phyloP scores from a whole-genome alignment of 306 rosid genomes.

The Ormosia semicastrata region DNA sequence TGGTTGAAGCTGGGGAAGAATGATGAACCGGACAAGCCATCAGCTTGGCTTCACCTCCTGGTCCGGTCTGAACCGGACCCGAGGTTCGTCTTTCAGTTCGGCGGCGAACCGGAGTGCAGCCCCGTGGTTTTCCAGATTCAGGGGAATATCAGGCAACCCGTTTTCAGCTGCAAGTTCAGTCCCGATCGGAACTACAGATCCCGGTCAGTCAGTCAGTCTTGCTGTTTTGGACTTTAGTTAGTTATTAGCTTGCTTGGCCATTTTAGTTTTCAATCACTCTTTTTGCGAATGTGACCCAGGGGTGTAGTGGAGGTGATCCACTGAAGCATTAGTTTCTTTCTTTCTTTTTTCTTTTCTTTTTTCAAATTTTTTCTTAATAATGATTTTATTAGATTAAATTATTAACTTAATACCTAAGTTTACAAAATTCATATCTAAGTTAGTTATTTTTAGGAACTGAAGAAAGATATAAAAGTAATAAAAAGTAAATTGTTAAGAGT shows the following conservation, averaged over 20 bases:
- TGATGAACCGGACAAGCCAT: slow-evolving; percentile 31
- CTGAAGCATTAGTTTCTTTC: not conserved
- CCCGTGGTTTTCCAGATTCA: slow-evolving; percentile 92
- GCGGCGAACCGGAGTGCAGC: slow-evolving; percentile 94
- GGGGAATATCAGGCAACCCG: slow-evolving; percentile 80
- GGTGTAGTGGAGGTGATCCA: not conserved
- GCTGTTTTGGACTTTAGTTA: not conserved
- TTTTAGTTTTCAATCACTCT: not conserved
- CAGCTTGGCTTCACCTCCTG: slow-evolving; percentile 54
- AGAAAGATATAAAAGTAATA: too few relatives aligned
- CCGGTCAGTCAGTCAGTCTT: slow-evolving; percentile 38
- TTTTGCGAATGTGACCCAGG: not conserved
- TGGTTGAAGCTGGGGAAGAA: slow-evolving; percentile 62
- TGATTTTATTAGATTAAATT: not conserved
- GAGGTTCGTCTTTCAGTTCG: slow-evolving; percentile 81
- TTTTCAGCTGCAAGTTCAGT: slow-evolving; percentile 90
- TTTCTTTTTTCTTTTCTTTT: not conserved
- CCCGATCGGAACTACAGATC: slow-evolving; percentile 82
- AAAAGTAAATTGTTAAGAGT: too few relatives aligned
- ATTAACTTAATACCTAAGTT: too few relatives aligned
- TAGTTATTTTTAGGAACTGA: too few relatives aligned
- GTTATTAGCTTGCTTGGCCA: not conserved
- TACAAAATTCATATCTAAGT: too few relatives aligned
- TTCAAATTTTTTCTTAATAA: not conserved
- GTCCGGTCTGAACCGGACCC: slow-evolving; percentile 90